Conservation (phyloP, 129 eudicot species). For the Lonicera japonica region DNA sequence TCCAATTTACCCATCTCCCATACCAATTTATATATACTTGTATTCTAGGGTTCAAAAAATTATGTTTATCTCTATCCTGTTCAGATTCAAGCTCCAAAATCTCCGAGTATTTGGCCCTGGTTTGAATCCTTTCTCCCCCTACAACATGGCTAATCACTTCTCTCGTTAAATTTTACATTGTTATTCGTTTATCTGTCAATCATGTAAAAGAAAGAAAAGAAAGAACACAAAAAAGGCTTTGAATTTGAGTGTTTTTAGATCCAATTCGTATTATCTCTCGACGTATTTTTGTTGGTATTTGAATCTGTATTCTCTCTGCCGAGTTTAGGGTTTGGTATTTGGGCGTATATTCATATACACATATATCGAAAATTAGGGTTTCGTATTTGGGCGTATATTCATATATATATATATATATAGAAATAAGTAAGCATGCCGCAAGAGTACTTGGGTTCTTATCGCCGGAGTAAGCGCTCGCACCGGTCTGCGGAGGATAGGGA, state of each 20-base stretch:
- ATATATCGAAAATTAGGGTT: not conserved
- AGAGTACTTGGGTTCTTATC: slow-evolving; percentile 16
- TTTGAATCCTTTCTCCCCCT: slow-evolving; percentile 77
- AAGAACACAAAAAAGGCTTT: not conserved
- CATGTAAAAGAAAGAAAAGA: slow-evolving; percentile 14
- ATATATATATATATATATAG: not conserved
- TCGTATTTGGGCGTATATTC: slow-evolving; percentile 2
- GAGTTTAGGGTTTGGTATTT: slow-evolving; percentile 5
- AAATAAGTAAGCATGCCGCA: slow-evolving; percentile 10
- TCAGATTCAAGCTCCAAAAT: slow-evolving; percentile 35
- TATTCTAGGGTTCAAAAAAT: slow-evolving; percentile 16
- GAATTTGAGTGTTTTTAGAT: not conserved
- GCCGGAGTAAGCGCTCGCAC: slow-evolving; percentile 19
- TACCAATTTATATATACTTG: slow-evolving; percentile 2
- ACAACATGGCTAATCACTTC: slow-evolving; percentile 57
- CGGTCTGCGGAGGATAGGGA: slow-evolving; percentile 34
- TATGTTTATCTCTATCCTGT: slow-evolving; percentile 35
- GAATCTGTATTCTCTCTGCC: not conserved
- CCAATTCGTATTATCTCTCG: not conserved
- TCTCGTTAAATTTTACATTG: slow-evolving; percentile 33
- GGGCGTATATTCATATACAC: not conserved
- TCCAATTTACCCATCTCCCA: not conserved
- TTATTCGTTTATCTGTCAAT: not conserved
- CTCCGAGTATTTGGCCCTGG: slow-evolving; percentile 84
- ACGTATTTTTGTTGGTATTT: too few relatives aligned